phyloP scores from a whole-genome alignment of 2,329 filamentous ascomycete species.

The Fusarium sp. region DNA sequence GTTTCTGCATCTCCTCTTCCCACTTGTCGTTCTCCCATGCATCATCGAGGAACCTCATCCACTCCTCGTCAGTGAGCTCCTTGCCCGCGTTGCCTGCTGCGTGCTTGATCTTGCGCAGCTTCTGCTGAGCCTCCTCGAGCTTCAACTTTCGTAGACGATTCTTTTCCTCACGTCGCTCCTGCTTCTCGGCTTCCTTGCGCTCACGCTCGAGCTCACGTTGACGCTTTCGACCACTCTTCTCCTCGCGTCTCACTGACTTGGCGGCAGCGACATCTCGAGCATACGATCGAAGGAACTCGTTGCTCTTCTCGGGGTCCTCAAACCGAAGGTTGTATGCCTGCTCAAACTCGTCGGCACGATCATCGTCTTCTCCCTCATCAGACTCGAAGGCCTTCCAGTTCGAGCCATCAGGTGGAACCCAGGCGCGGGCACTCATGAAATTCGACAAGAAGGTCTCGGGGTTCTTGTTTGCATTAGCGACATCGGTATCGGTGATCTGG shows the following conservation, averaged over 20 bases:
- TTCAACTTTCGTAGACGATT: constrained; percentile 85
- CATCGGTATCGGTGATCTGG: constrained; percentile 66
- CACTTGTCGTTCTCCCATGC: constrained; percentile 89
- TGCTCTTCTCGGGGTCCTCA: constrained; percentile 86
- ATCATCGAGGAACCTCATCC: constrained; percentile 82
- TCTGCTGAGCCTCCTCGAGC: constrained; percentile 87
- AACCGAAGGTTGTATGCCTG: constrained; percentile 95
- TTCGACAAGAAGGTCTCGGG: constrained; percentile 94
- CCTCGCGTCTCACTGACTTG: constrained; percentile 85
- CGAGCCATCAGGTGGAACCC: constrained; percentile 73
- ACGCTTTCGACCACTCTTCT: constrained; percentile 77
- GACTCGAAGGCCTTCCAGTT: constrained; percentile 87
- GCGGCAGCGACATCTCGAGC: constrained; percentile 83
- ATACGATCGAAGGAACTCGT: constrained; percentile 87
- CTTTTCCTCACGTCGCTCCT: constrained; percentile 78
- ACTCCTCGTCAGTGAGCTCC: constrained; percentile 75
- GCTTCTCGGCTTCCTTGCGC: constrained; percentile 79
- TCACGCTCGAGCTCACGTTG: constrained; percentile 79
- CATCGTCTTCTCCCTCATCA: constrained; percentile 82
- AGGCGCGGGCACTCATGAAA: constrained; percentile 90
- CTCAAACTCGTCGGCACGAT: constrained; percentile 86
- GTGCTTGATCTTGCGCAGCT: constrained; percentile 85
- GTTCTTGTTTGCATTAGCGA: constrained; percentile 82
- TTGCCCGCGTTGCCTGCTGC: constrained; percentile 80
- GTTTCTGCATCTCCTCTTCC: constrained; percentile 87